phyloP scores from a whole-genome alignment of 345 rosid species.

The Citrus sp. region DNA sequence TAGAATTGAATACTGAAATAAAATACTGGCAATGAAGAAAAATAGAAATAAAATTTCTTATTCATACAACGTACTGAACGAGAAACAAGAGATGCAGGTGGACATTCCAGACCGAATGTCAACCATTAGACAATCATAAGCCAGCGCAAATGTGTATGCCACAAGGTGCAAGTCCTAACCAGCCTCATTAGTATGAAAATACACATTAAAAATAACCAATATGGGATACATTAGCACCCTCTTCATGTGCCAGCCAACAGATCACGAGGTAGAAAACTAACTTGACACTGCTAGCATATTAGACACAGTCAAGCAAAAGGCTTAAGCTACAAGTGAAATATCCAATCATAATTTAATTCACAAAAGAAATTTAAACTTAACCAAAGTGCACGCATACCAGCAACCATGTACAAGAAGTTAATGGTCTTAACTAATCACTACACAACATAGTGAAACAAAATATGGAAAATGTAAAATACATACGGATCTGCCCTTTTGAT shows the following conservation, averaged over 20 bases:
- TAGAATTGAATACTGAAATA: not conserved
- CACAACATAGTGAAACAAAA: not conserved
- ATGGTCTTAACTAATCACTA: not conserved
- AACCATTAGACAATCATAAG: not conserved
- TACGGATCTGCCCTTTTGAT: conserved; percentile 44
- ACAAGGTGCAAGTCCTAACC: not conserved
- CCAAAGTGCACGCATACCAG: not conserved
- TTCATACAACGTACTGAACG: not conserved
- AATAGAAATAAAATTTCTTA: not conserved
- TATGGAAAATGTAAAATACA: conserved; percentile 11
- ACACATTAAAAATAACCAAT: not conserved
- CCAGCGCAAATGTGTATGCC: not conserved
- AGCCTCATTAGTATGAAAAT: not conserved
- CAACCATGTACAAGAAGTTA: not conserved
- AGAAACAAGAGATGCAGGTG: not conserved
- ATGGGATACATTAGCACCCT: not conserved
- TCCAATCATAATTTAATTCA: not conserved
- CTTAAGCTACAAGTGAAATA: not conserved
- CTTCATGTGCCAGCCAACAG: not conserved
- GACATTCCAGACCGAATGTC: not conserved
- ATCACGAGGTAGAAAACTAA: not conserved
- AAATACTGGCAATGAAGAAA: not conserved
- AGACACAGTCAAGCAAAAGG: not conserved
- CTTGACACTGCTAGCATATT: not conserved
- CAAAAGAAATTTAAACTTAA: not conserved